Percentiles rank a stretch among this genome's conserved stretches.
Conservation (phyloP, 2,329 filamentous ascomycete species). For the Pseudogymnoascus sp. region DNA sequence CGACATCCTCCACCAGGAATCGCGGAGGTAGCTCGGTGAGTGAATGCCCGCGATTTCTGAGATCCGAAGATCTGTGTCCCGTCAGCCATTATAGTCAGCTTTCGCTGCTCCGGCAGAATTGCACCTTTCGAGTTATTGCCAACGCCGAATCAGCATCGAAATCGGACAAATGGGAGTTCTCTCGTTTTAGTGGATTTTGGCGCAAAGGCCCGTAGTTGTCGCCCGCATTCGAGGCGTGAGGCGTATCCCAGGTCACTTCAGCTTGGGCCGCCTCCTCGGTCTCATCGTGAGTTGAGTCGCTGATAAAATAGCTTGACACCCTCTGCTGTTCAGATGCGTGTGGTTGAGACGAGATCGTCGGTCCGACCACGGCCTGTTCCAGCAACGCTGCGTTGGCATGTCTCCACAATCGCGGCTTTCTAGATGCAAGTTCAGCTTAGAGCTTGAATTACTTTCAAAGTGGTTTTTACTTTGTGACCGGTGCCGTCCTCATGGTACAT, state of each 20-base stretch:
- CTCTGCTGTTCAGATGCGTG: neutral
- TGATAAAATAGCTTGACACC: neutral
- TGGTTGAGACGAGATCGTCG: neutral
- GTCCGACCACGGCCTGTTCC: neutral
- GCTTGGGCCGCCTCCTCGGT: neutral
- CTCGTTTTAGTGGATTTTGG: neutral
- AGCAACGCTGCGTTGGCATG: neutral
- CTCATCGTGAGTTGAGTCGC: neutral
- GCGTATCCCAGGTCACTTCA: neutral
- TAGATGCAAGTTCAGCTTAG: neutral
- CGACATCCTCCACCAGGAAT: slow-evolving; percentile 28
- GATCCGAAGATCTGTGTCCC: slow-evolving; percentile 22
- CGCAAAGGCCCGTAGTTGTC: neutral
- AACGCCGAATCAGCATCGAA: slow-evolving; percentile 30
- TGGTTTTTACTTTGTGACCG: slow-evolving; percentile 15
- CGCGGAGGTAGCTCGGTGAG: slow-evolving; percentile 28
- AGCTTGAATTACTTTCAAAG: slow-evolving; percentile 15
- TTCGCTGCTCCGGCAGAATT: neutral
- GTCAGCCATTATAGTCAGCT: neutral
- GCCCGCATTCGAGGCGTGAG: neutral
- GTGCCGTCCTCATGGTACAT: slow-evolving; percentile 13
- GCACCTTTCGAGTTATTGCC: slow-evolving; percentile 27
- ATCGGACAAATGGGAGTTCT: slow-evolving; percentile 5
- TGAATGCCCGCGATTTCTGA: slow-evolving; percentile 22
- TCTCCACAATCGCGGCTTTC: neutral